Evolutionary conservation across 2,329 filamentous ascomycete species (phyloP), one percentile per base, ranked within the genome.

Genomic region (Magnaporthiopsis rhizophila): DNA sequence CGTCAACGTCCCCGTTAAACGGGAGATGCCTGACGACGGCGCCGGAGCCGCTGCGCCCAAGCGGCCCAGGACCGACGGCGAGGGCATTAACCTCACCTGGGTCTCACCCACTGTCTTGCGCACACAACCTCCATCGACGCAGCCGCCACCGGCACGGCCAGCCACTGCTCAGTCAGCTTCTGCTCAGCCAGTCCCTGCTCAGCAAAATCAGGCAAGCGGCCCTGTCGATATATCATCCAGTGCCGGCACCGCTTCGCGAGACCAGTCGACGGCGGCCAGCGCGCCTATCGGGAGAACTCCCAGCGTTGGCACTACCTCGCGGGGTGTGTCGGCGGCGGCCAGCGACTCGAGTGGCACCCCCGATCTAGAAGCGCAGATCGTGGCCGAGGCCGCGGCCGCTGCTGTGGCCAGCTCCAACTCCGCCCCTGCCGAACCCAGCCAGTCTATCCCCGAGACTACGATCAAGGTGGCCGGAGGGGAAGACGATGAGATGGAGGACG

Each of bases 11-110:
- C 15, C 61, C 8, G 30, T 62, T 13, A 62, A 62, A n/a, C 24
- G 61, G 26, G 61, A 62, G 61, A 13, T 62, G 13, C 67, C 65
- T 62, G 67, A 68, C 13, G 69, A 68, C 4, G 69, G 71, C 60
- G 66, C 68, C 21, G 45, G 12, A n/a, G 18, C 18, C 21, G 21
- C 21, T 53, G 18, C 12, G 45, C 21, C 18, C n/a, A 74, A 74
- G 64, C 70, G 72, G 12, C 69, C 69, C 11, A 66, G 69, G 4
- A 34, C 67, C 38, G 68, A 67, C 1, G 59, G 50, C 2, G 59
- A 61, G 8, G 59, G n/a, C 3, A 8, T 9, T n/a, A 9, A 5
- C 21, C 6, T n/a, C 45, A n/a, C 18, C 18, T 8, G 18, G 45
- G 45, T n/a, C 18, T n/a, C 45, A 26, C 34, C n/a, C 34, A 61